phyloP scores from a whole-genome alignment of 2,329 filamentous ascomycete species.

The Fusarium multiceps region DNA sequence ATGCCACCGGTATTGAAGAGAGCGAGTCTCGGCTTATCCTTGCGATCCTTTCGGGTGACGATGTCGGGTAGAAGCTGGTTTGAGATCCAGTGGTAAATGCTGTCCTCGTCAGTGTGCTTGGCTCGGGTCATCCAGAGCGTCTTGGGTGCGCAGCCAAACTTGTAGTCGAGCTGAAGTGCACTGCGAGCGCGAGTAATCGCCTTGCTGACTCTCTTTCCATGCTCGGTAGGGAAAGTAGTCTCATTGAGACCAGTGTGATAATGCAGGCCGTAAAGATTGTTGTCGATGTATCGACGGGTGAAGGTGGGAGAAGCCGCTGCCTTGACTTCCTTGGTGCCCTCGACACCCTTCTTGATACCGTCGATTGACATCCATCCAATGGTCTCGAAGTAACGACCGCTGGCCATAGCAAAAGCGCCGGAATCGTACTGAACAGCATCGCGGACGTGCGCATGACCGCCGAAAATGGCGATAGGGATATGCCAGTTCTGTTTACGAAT shows the following conservation, averaged over 20 bases:
- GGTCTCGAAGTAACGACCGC: conserved; percentile 93
- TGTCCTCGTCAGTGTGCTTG: conserved; percentile 77
- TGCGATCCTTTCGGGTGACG: conserved; percentile 67
- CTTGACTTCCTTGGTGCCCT: conserved; percentile 41
- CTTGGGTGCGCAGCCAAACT: conserved; percentile 84
- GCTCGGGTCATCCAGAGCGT: conserved; percentile 85
- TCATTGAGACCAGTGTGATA: conserved; percentile 81
- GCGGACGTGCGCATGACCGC: conserved; percentile 89
- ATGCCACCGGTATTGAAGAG: conserved; percentile 91
- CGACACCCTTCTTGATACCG: conserved; percentile 59
- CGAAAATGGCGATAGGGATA: conserved; percentile 90
- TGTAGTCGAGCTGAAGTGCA: conserved; percentile 76
- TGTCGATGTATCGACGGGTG: conserved; percentile 88
- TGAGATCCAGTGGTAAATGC: conserved; percentile 85
- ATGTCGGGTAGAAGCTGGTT: conserved; percentile 77
- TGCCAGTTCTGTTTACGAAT: conserved; percentile 82
- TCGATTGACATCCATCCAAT: conserved; percentile 92
- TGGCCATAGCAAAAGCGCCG: conserved; percentile 82
- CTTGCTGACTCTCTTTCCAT: conserved; percentile 76
- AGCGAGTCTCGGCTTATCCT: conserved; percentile 73
- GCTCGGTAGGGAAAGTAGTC: conserved; percentile 78
- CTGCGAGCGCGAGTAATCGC: conserved; percentile 77
- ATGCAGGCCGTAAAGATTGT: conserved; percentile 86
- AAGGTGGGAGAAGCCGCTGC: conserved; percentile 66
- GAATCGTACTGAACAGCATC: conserved; percentile 85